These are phyloP conservation scores for Phytophthora constricta DNA, from an alignment of 352 stramenopile genomes.

Conservation along the genomic window DNA sequence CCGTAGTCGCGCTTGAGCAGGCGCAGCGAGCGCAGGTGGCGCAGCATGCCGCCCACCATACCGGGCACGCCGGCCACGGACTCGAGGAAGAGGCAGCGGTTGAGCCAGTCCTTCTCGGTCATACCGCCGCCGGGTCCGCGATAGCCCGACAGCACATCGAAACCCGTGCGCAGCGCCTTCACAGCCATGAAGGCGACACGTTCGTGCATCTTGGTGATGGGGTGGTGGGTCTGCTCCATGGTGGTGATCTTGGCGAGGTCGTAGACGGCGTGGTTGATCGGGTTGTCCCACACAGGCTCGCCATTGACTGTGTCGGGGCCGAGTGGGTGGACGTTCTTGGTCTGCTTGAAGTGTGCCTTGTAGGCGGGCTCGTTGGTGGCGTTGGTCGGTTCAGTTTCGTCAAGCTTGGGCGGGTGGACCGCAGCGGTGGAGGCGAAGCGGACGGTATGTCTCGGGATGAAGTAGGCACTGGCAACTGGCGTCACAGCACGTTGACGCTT, in stretches of 20 bases:
- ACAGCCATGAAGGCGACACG: slow-evolving; percentile 47
- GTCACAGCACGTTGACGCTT: slow-evolving; percentile 6
- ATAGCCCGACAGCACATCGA: slow-evolving; percentile 65
- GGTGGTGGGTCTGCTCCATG: slow-evolving; percentile 48
- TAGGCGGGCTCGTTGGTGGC: slow-evolving; percentile 16
- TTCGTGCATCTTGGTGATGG: slow-evolving; percentile 41
- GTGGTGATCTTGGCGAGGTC: slow-evolving; percentile 44
- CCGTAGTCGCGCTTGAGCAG: slow-evolving; percentile 89
- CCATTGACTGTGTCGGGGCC: slow-evolving; percentile 15
- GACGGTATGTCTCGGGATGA: neutral
- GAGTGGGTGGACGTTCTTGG: neutral
- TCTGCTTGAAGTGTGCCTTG: slow-evolving; percentile 29
- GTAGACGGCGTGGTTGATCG: slow-evolving; percentile 49
- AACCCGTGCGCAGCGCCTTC: slow-evolving; percentile 49
- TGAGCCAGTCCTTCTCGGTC: slow-evolving; percentile 70
- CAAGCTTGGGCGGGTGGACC: neutral
- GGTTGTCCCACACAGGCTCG: slow-evolving; percentile 48
- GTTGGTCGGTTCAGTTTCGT: slow-evolving; percentile 1
- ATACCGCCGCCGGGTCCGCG: slow-evolving; percentile 63
- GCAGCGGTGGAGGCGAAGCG: slow-evolving; percentile 17
- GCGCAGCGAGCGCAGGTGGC: slow-evolving; percentile 86
- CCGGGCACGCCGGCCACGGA: slow-evolving; percentile 79
- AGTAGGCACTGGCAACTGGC: slow-evolving; percentile 5
- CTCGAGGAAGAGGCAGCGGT: slow-evolving; percentile 80
- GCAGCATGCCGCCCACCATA: slow-evolving; percentile 77